Evolutionary conservation across 1,139 yeast species (phyloP), one percentile per base, ranked within the genome.

Genomic region (Blastobotrys serpentis): DNA sequence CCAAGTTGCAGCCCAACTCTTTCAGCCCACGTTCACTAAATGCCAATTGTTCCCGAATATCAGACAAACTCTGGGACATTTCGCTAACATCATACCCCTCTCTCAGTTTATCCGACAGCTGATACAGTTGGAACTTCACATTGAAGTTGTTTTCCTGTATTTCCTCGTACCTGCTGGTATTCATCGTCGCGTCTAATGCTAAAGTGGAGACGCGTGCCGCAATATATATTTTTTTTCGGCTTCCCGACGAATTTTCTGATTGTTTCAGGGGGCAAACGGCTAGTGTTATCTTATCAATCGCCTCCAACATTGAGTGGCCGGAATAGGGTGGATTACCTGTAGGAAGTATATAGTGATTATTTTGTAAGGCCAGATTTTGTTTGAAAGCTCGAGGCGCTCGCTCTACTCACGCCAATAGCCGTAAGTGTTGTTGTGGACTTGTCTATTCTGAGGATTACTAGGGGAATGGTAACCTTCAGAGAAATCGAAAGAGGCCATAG

Each of bases 91-190:
- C 39, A 13, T 16, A 14, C 32, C 33, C 42, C 22, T 30, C 17
- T 18, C 42, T 29, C 32, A 54, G 46, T 44, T 43, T 43, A 41
- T 52, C 55, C 36, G 50, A 48, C 33, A 57, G 43, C 48, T 51
- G 54, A 44, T 54, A 55, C 17, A 55, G 38, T 30, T 46, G 50
- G 42, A 56, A 49, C 41, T 56, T 56, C 25, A 55, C 45, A 26
- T 52, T 46, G 46, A 57, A 57, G 36, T 56, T 55, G 50, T 52
- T 56, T 4, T 52, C 49, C 21, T 49, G 49, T 7, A 47, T 44
- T 23, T 22, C 16, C 38, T 44, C 36, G 32, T 29, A 29, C 32
- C 32, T 11, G 32, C 32, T 29, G 32, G 13, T 29, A 14, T 6
- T 29, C 32, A 29, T 29, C n/a, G 32, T 29, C 32, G 32, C 32